A percentile compares a stretch with the other conserved stretches of the same genome.
Evolutionary conservation across 768 basidiomycete species (phyloP).

Genomic region (Rhodotorula graminis): DNA sequence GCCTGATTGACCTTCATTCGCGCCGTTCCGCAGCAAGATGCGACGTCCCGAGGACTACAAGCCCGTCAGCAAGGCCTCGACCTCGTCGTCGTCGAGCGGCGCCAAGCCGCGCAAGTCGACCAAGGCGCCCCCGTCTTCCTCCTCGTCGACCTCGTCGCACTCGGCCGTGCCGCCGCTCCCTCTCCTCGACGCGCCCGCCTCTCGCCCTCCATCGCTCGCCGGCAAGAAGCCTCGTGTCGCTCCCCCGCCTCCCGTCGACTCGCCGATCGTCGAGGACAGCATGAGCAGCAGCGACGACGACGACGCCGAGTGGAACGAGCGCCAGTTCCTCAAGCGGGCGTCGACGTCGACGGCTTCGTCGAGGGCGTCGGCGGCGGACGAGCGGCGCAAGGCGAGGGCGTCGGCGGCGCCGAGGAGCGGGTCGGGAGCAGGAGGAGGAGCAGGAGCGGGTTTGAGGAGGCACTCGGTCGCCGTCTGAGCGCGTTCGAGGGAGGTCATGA

Average conservation of each 20-base stretch:
- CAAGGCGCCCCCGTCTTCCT: background rate
- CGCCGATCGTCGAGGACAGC: background rate
- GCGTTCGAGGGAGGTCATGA: background rate
- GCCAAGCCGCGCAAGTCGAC: conserved; percentile 29
- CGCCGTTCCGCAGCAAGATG: conserved; percentile 33
- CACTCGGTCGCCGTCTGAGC: conserved; percentile 65
- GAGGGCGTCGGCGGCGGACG: background rate
- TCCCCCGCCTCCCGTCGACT: background rate
- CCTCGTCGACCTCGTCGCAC: background rate
- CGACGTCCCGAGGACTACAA: conserved; percentile 39
- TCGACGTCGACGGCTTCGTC: conserved; percentile 51
- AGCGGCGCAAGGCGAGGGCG: conserved; percentile 52
- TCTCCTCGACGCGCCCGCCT: background rate
- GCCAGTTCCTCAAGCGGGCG: conserved; percentile 52
- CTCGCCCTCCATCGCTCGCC: conserved; percentile 13
- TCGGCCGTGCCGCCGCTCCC: background rate
- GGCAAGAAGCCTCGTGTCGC: conserved; percentile 12
- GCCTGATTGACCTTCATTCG: too few relatives aligned
- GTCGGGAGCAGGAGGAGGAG: conserved; percentile 25
- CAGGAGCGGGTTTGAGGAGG: conserved; percentile 51
- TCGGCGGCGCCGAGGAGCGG: conserved; percentile 42
- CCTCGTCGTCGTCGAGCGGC: background rate
- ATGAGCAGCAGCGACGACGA: background rate
- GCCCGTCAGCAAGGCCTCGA: conserved; percentile 16
- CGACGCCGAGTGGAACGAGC: conserved; percentile 20